Percentiles rank a stretch among this genome's conserved stretches.
Conservation (phyloP, 805 yeast species). For the Babjeviella inositovora region DNA sequence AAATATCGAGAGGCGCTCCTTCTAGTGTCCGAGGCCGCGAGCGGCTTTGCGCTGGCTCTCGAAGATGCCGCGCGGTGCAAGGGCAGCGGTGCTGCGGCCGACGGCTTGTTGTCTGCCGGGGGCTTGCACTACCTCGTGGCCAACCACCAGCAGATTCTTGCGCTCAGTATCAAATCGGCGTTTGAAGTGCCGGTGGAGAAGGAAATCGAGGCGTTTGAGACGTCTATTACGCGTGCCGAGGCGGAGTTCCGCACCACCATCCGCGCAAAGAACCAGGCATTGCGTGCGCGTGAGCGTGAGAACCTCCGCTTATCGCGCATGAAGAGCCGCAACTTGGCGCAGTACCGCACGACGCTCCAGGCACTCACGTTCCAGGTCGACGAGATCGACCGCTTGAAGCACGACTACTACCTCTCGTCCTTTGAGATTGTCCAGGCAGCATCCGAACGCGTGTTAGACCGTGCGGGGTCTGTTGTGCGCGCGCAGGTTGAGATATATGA, state of each 20-base stretch:
- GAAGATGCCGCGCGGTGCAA: constrained; percentile 48
- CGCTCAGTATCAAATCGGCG: constrained; percentile 33
- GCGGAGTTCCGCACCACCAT: constrained; percentile 34
- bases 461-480: constrained; percentile 48
- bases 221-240: constrained; percentile 29
- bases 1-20: constrained; percentile 28
- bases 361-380: constrained; percentile 63
- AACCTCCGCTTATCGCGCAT: constrained; percentile 41
- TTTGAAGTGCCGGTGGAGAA: constrained; percentile 36
- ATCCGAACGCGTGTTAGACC: constrained; percentile 32
- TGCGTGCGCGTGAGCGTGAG: constrained; percentile 45
- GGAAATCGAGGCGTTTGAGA: constrained; percentile 25
- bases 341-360: constrained; percentile 50
- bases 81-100: constrained; percentile 43
- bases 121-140: constrained; percentile 67
- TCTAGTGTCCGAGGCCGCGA: constrained; percentile 40
- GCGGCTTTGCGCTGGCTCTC: constrained; percentile 54
- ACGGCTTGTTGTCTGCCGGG: constrained; percentile 55
- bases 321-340: constrained; percentile 47
- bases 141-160: constrained; percentile 60
- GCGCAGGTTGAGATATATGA: constrained; percentile 76
- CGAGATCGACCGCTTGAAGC: constrained; percentile 61
- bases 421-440: constrained; percentile 46
- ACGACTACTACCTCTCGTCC: constrained; percentile 55
- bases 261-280: constrained; percentile 28